Percentiles rank a stretch among this genome's conserved stretches.
Conservation (phyloP, 2,329 filamentous ascomycete species). For the Rugonectria rugulosa region DNA sequence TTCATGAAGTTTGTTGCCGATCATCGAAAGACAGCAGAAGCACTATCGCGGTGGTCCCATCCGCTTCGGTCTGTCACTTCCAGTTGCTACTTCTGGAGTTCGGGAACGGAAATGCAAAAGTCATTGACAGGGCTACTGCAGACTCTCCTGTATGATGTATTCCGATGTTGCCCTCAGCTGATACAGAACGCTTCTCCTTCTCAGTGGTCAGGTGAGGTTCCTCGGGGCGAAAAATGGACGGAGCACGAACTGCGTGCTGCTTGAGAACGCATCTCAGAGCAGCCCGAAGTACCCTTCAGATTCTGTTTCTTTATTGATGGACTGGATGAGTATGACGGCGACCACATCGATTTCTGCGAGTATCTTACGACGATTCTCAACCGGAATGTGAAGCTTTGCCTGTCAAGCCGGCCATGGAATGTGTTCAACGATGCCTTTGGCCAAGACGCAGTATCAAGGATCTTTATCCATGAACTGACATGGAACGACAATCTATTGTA, state of each 20-base stretch:
- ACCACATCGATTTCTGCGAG: constrained; percentile 16
- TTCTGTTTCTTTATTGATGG: constrained; percentile 31
- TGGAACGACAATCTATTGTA: constrained; percentile 19
- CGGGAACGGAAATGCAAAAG: constrained; percentile 22
- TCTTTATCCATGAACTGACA: constrained; percentile 25
- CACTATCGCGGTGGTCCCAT: neutral
- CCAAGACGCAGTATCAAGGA: neutral
- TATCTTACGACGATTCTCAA: constrained; percentile 1
- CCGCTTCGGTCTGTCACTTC: constrained; percentile 1
- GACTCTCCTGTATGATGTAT: constrained; percentile 20
- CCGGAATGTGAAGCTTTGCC: constrained; percentile 19
- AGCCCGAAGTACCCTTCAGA: neutral
- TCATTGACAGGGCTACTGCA: constrained; percentile 9
- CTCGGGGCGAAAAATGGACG: constrained; percentile 7
- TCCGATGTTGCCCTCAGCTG: constrained; percentile 10
- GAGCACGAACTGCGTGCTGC: neutral
- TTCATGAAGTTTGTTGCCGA: constrained; percentile 14
- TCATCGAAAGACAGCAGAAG: neutral
- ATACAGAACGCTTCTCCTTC: neutral
- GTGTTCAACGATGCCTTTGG: constrained; percentile 12
- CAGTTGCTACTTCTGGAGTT: constrained; percentile 22
- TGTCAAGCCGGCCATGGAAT: constrained; percentile 21
- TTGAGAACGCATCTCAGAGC: neutral
- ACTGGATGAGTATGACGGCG: constrained; percentile 22
- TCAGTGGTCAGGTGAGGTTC: neutral